phyloP scores from a whole-genome alignment of 192 early-diverging fungal species.

The Coemansia sp. region DNA sequence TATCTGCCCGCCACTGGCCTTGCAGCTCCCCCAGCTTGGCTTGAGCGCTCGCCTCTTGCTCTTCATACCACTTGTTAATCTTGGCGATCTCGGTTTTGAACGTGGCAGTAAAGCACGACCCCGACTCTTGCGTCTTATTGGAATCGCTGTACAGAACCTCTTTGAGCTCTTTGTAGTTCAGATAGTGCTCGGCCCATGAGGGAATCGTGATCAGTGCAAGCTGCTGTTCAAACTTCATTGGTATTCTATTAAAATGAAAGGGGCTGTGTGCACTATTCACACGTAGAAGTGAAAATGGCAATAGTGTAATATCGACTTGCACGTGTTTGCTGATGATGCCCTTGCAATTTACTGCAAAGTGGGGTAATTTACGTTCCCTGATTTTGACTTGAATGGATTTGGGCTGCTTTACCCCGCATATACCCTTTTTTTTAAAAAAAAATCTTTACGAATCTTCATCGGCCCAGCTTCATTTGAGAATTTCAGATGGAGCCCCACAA shows the following conservation, averaged over 20 bases:
- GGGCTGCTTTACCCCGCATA: no score
- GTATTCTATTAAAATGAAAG: no score
- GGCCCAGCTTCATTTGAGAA: background rate
- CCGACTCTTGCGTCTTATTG: background rate
- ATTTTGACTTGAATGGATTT: no score
- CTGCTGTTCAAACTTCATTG: constrained; percentile 62
- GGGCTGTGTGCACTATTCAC: no score
- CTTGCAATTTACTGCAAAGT: no score
- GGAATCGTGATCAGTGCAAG: constrained; percentile 55
- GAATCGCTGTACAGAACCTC: constrained; percentile 33
- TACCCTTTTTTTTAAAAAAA: no score
- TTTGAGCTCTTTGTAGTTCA: constrained; percentile 58
- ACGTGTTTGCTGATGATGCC: no score
- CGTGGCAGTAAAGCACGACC: constrained; percentile 27
- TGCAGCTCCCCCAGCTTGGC: constrained; percentile 15
- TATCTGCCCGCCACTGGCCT: constrained; percentile 20
- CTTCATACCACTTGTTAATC: constrained; percentile 54
- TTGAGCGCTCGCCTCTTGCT: constrained; percentile 39
- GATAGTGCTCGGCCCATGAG: constrained; percentile 54
- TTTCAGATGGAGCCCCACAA: constrained; percentile 36
- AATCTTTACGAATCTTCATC: no score
- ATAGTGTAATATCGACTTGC: no score
- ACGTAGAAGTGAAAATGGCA: no score
- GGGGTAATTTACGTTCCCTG: no score
- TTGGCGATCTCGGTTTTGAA: constrained; percentile 55